Base-by-base conservation (phyloP, 163 green algal species). In the Prototheca wickerhamii region DNA sequence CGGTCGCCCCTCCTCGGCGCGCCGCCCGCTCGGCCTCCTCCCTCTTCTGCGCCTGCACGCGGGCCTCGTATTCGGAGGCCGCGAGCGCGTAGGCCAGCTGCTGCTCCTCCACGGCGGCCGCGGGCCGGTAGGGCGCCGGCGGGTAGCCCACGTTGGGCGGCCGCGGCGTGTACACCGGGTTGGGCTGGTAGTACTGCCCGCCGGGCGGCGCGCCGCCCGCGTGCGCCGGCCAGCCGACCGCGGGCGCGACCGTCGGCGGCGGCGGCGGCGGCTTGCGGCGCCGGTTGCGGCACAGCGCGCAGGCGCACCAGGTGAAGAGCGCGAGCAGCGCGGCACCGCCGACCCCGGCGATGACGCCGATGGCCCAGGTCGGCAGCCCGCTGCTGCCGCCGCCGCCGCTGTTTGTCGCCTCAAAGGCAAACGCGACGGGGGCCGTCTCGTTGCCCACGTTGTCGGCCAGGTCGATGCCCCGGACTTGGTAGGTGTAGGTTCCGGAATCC, bases 361-460 rank as follows among this genome's bases (percentile, higher is more conserved):
- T 58, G 15, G 67, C 60, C 62, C 63, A 62, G 32, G 72, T 75
- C 4, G 53, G 69, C 33, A 83, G 75, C 15, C 42, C 42, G 15
- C 30, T 49, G 40, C 33, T 34, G 20, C 35, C 50, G 21, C 42
- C 44, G 44, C 66, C 63, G 18, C 76, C 51, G 7, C 55, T 34
- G n/a, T n/a, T n/a, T n/a, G n/a, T n/a, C n/a, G n/a, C n/a, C n/a
- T n/a, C n/a, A n/a, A n/a, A n/a, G n/a, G n/a, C n/a, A 53, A 80
- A 76, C 3, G 49, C 29, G 40, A 60, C 67, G 32, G 53, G 57
- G 2, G 6, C 29, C 2, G 60, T 60, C 1, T 69, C 66, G 3
- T 26, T 3, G 29, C 77, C 74, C 12, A 77, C 34, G 65, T 83
- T 84, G 58, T 76, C 78, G 4, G 74, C 71, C 8, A 42, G 67